Percentiles rank a stretch among this genome's conserved stretches.
phyloP scores from a whole-genome alignment of 208 protist species.

The Acanthamoeba quina region DNA sequence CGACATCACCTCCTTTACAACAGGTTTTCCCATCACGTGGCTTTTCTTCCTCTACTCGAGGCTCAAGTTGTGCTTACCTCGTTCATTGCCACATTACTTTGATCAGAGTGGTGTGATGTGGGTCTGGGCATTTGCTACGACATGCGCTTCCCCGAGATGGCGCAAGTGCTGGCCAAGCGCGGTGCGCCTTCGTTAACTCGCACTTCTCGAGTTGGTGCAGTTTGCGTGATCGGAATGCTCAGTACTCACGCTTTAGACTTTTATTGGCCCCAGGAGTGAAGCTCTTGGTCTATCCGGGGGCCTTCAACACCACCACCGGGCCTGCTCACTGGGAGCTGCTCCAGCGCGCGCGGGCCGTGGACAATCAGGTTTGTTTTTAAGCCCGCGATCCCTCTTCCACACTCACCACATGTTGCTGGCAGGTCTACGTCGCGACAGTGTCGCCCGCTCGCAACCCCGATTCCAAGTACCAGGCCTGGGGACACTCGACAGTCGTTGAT shows the following conservation, averaged over 20 bases:
- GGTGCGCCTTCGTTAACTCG: conserved; percentile 42
- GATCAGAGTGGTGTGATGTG: conserved; percentile 89
- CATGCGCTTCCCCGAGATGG: conserved; percentile 97
- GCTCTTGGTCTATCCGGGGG: conserved; percentile 96
- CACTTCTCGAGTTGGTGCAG: too few species aligned
- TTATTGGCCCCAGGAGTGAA: conserved; percentile 83
- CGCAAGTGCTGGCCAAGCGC: conserved; percentile 81
- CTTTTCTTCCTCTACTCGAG: neutral
- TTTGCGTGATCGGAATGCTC: neutral
- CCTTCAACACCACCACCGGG: conserved; percentile 99
- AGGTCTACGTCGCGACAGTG: conserved; percentile 95
- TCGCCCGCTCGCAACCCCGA: conserved; percentile 95
- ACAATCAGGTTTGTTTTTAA: conserved; percentile 91
- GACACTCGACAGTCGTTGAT: conserved; percentile 96
- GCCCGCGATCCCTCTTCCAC: neutral
- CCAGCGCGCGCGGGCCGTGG: conserved; percentile 89
- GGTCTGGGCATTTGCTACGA: conserved; percentile 99
- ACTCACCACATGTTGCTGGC: conserved; percentile 93
- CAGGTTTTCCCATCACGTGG: conserved; percentile 12
- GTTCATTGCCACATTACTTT: neutral
- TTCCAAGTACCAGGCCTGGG: conserved; percentile 96
- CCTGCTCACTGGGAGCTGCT: conserved; percentile 98
- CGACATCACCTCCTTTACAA: conserved; percentile 12
- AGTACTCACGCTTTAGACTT: too few species aligned
- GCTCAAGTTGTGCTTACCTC: neutral